Evolutionary conservation across 176 grass and related monocot genomes (phyloP).

Genomic region (Lolium multiflorum): DNA sequence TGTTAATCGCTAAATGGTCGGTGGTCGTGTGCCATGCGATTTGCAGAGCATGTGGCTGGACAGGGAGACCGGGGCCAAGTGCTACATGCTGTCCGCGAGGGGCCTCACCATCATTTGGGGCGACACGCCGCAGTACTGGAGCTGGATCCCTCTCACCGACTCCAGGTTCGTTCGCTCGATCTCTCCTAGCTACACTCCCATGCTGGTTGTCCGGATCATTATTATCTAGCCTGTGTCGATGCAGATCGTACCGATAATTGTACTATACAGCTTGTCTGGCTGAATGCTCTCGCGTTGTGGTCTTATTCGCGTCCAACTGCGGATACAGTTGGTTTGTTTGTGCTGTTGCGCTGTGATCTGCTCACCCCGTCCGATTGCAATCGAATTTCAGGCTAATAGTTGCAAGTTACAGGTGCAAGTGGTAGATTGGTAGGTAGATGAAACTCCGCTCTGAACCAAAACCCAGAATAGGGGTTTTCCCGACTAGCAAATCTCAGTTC

Average conservation of each 20-base stretch:
- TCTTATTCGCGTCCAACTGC: not conserved
- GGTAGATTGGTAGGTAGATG: not conserved
- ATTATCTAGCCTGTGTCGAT: not conserved
- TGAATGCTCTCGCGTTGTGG: not conserved
- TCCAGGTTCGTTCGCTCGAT: constrained; percentile 25
- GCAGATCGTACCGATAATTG: not conserved
- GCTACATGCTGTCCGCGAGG: constrained; percentile 61
- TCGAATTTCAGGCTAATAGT: not conserved
- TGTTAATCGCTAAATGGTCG: too few species aligned
- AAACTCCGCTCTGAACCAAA: not conserved
- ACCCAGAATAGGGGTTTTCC: not conserved
- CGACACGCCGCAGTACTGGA: constrained; percentile 49
- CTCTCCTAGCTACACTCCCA: not conserved
- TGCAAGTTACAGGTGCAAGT: not conserved
- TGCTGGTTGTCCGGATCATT: not conserved
- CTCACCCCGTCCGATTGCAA: not conserved
- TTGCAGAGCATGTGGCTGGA: not conserved
- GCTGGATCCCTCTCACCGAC: not conserved
- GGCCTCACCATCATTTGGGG: constrained; percentile 45
- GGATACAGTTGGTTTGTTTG: not conserved
- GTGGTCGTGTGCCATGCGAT: not conserved
- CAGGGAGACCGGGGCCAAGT: not conserved
- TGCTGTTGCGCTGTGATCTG: not conserved
- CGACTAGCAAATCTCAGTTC: not conserved
- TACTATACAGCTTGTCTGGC: not conserved